Conservation (phyloP, 495 filamentous ascomycete genomes). For the Lentithecium fluviatile region DNA sequence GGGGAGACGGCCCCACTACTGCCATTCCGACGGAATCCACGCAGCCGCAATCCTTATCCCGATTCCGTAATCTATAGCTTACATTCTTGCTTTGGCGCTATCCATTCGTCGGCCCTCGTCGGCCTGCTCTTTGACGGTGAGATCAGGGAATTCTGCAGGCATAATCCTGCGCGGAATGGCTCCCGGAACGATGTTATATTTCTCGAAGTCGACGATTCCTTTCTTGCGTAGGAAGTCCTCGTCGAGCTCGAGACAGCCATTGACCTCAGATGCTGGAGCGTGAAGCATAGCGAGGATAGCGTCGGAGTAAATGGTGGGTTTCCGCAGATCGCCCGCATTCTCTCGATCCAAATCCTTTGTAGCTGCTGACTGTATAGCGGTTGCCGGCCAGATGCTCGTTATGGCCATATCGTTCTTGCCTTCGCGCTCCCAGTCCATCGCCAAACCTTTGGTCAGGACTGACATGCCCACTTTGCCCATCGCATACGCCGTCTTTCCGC, state of each 20-base stretch:
- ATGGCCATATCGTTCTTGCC: constrained; percentile 68
- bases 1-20: too few relatives aligned
- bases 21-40: not conserved
- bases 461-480: constrained; percentile 86
- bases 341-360: constrained; percentile 53
- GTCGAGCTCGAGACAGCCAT: constrained; percentile 71
- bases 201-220: constrained; percentile 69
- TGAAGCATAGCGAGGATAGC: constrained; percentile 72
- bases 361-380: constrained; percentile 67
- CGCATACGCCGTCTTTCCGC: constrained; percentile 84
- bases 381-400: constrained; percentile 79
- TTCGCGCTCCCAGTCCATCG: constrained; percentile 76
- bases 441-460: constrained; percentile 75
- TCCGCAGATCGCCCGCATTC: constrained; percentile 58
- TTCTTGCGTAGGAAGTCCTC: constrained; percentile 76
- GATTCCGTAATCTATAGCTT: constrained; percentile 5
- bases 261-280: constrained; percentile 60
- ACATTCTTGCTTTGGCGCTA: constrained; percentile 52
- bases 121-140: constrained; percentile 75
- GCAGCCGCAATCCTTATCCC: not conserved
- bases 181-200: constrained; percentile 69
- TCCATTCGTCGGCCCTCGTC: constrained; percentile 76
- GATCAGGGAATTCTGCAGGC: constrained; percentile 67
- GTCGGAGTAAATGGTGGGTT: constrained; percentile 74
- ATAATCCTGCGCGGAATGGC: constrained; percentile 70